A percentile compares a stretch with the other conserved stretches of the same genome.
Conservation (phyloP, 306 rosid genomes). For the Cotoneaster glaucophyllus region DNA sequence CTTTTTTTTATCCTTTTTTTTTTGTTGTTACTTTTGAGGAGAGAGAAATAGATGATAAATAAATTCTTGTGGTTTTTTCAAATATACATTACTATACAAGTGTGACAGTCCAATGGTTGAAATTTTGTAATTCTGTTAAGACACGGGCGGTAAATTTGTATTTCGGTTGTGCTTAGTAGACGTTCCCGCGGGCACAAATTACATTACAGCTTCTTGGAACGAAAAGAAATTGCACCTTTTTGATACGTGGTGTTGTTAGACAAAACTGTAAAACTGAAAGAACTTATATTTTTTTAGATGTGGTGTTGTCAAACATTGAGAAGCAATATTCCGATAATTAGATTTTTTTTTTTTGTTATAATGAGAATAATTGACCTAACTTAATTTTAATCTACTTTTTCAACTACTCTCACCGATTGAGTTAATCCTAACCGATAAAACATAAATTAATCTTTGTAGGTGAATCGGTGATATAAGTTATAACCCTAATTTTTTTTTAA, state of each 20-base stretch:
- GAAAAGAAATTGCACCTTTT: neutral
- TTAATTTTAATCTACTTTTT: too few relatives aligned
- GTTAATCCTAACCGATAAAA: neutral
- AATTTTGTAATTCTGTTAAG: neutral
- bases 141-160: neutral
- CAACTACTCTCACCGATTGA: neutral
- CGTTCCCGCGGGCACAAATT: rapidly evolving
- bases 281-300: neutral
- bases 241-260: neutral
- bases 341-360: too few relatives aligned
- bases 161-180: neutral
- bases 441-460: too few relatives aligned
- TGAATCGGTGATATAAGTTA: neutral
- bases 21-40: neutral
- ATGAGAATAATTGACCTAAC: neutral
- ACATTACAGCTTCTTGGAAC: neutral
- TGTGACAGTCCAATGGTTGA: neutral
- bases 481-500: too few relatives aligned
- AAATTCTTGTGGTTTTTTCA: neutral
- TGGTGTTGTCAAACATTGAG: neutral
- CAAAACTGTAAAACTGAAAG: too few relatives aligned
- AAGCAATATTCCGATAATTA: too few relatives aligned
- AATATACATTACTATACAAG: too few relatives aligned
- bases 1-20: neutral
- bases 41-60: neutral